Evolutionary conservation across 1,139 yeast genomes (phyloP).

Genomic region (Hyphopichia wangnamkhiaoensis): DNA sequence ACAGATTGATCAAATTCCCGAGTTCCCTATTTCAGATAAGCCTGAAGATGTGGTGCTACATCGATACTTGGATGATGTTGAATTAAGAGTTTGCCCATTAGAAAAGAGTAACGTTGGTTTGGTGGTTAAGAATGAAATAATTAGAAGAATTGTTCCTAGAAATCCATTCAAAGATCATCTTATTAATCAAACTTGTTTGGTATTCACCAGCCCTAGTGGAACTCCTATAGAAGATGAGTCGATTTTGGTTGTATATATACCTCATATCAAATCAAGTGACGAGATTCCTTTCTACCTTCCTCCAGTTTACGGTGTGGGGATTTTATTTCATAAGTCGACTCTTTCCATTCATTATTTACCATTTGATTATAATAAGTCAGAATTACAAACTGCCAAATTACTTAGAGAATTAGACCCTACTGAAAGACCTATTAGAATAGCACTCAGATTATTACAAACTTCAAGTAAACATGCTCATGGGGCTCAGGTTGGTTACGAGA

Average conservation of each 20-base stretch:
- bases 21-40: slow-evolving; percentile 25
- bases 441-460: slow-evolving; percentile 75
- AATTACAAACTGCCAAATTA: slow-evolving; percentile 15
- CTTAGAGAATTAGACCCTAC: slow-evolving; percentile 40
- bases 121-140: slow-evolving; percentile 52
- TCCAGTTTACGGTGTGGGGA: slow-evolving; percentile 77
- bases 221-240: slow-evolving; percentile 27
- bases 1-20: slow-evolving; percentile 32
- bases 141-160: slow-evolving; percentile 82
- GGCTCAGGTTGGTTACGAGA: slow-evolving; percentile 79
- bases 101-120: slow-evolving; percentile 27
- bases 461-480: slow-evolving; percentile 84
- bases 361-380: slow-evolving; percentile 38
- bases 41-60: slow-evolving; percentile 40
- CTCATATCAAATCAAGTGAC: slow-evolving; percentile 62
- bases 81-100: slow-evolving; percentile 49
- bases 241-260: slow-evolving; percentile 68
- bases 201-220: slow-evolving; percentile 28
- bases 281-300: slow-evolving; percentile 89
- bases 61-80: slow-evolving; percentile 56
- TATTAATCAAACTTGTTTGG: slow-evolving; percentile 80
- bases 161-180: slow-evolving; percentile 84
- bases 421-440: slow-evolving; percentile 77
- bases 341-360: slow-evolving; percentile 84
- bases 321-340: slow-evolving; percentile 51